Base-by-base conservation (phyloP, 179 eudicot genomes). In the Beta corolliflora region DNA sequence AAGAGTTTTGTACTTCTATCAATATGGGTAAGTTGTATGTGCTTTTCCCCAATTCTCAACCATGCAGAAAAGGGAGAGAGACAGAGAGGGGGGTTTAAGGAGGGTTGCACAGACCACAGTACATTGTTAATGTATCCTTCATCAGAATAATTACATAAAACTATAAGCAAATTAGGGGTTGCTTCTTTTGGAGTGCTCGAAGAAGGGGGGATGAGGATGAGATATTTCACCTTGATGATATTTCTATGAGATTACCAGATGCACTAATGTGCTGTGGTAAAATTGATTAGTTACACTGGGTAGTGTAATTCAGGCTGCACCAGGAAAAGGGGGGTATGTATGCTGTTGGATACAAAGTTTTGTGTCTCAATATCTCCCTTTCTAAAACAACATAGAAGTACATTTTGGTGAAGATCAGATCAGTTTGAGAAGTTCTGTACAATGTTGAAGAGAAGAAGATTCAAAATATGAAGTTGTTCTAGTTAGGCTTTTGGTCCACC, bases 1-100 rank as follows among this genome's bases (percentile, higher is more conserved):
- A 94, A 94, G 89, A 94, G 98, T 85, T 88, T 91, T 79, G 95
- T 89, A 36, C 91, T 96, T 76, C 75, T 96, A 86, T 87, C 95
- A 54, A 91, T 96, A 82, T 96, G 99, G 98, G 99, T 94, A 84
- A 82, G 94, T 76, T 23, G 1, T 46, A 73, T 25, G 29, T 54
- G 9, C 52, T 56, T 44, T 55, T 15, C 31, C 67, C 53, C 23
- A 58, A 60, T 18, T 58, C 29, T 75, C 29, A 16, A 44, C 79
- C 3, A 45, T 41, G 67, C 19, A 75, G 67, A 75, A 9, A 15
- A 31, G 9, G 59, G 16, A 50, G 9, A 41, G 21, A 52, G n/a
- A 12, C 5, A 7, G 45, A 10, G 45, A n/a, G 18, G 19, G 5
- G 52, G 12, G 15, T 2, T 48, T 48, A 48, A 48, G 66, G 10